These are phyloP conservation scores for Neurospora sublineolata DNA, from an alignment of 495 filamentous ascomycete species.

Conservation along the genomic window DNA sequence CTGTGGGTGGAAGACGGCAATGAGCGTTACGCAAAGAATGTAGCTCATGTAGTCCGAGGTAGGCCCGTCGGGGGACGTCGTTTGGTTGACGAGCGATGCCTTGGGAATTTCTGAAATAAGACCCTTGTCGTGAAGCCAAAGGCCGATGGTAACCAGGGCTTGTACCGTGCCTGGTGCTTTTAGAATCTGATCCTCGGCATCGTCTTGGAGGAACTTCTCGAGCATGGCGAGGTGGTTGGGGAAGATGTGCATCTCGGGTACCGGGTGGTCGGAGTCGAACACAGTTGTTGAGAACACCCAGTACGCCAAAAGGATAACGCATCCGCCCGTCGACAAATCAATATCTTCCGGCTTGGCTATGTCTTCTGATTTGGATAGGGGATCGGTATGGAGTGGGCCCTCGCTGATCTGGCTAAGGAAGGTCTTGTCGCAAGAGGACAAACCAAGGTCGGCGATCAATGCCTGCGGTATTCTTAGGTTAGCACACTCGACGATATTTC, in stretches of 20 bases:
- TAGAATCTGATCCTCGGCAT: slow-evolving; percentile 26
- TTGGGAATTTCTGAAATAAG: slow-evolving; percentile 15
- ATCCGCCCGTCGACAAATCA: slow-evolving; percentile 60
- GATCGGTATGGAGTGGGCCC: slow-evolving; percentile 20
- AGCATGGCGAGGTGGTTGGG: slow-evolving; percentile 52
- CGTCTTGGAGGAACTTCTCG: slow-evolving; percentile 44
- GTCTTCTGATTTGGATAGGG: slow-evolving; percentile 28
- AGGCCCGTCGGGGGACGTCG: slow-evolving; percentile 10
- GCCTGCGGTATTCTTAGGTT: slow-evolving; percentile 34
- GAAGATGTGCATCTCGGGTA: slow-evolving; percentile 45
- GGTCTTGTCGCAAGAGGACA: slow-evolving; percentile 20
- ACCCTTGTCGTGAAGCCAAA: slow-evolving; percentile 35
- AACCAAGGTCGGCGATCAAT: slow-evolving; percentile 57
- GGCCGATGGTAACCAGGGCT: slow-evolving; percentile 37
- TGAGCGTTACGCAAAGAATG: slow-evolving; percentile 49
- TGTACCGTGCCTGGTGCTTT: slow-evolving; percentile 31
- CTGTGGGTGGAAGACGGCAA: slow-evolving; percentile 57
- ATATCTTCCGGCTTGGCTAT: slow-evolving; percentile 48
- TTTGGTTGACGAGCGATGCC: slow-evolving; percentile 5
- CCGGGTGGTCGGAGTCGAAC: slow-evolving; percentile 36
- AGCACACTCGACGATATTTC: slow-evolving; percentile 2
- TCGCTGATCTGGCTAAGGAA: slow-evolving; percentile 23
- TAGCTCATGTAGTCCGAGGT: slow-evolving; percentile 39
- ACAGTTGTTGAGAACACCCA: slow-evolving; percentile 41
- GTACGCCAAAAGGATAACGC: slow-evolving; percentile 51